Percentiles rank a stretch among this genome's conserved stretches.
Evolutionary conservation across 2,329 filamentous ascomycete species (phyloP).

Genomic region (Xylaria sp.): DNA sequence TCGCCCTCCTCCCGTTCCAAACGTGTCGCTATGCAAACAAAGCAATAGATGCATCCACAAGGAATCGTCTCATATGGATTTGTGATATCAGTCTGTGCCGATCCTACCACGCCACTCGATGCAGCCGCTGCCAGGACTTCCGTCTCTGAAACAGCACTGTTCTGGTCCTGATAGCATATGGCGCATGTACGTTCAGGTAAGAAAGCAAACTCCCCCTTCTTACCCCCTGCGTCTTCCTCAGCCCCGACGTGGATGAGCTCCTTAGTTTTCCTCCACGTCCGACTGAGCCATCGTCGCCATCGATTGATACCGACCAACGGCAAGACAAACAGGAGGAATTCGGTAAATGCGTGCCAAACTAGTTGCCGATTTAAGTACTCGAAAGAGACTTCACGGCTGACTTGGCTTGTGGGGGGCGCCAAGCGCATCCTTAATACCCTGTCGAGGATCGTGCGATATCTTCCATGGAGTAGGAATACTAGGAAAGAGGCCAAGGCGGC

Average conservation of each 20-base stretch:
- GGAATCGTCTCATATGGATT: slow-evolving; percentile 94
- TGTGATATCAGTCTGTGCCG: slow-evolving; percentile 90
- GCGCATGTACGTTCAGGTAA: slow-evolving; percentile 94
- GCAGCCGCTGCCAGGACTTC: slow-evolving; percentile 78
- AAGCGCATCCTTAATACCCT: slow-evolving; percentile 85
- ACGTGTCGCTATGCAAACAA: slow-evolving; percentile 90
- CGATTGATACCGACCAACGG: slow-evolving; percentile 94
- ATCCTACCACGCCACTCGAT: slow-evolving; percentile 83
- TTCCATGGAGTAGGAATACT: slow-evolving; percentile 88
- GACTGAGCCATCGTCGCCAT: slow-evolving; percentile 89
- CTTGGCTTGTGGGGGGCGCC: slow-evolving; percentile 84
- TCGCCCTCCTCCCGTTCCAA: slow-evolving; percentile 94
- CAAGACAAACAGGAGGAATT: slow-evolving; percentile 97
- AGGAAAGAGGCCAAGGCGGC: slow-evolving; percentile 88
- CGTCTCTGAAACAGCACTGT: slow-evolving; percentile 77
- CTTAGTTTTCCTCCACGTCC: slow-evolving; percentile 86
- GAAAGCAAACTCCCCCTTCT: slow-evolving; percentile 81
- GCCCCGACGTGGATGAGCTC: slow-evolving; percentile 66
- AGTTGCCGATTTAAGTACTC: slow-evolving; percentile 98
- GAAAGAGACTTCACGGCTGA: slow-evolving; percentile 92
- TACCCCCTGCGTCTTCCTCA: slow-evolving; percentile 61
- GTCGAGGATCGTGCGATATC: slow-evolving; percentile 91
- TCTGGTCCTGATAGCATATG: slow-evolving; percentile 96
- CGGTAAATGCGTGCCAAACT: slow-evolving; percentile 99
- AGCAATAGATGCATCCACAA: slow-evolving; percentile 95